Base-by-base conservation (phyloP, 2,329 filamentous ascomycete species). In the Ramularia endophylla region DNA sequence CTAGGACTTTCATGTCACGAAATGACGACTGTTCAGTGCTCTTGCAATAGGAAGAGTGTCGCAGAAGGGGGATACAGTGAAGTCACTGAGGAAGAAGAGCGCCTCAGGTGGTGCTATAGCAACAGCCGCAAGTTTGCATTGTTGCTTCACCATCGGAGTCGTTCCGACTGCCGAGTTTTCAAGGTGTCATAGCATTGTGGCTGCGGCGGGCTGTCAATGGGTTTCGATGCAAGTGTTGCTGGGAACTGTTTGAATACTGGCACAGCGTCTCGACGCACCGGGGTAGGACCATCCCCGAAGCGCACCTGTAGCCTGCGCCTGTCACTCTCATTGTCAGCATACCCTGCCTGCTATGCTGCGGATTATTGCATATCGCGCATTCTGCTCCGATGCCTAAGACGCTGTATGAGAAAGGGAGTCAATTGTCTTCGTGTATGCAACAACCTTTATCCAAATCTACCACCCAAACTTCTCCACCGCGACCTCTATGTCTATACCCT, bases 381-480 rank as follows among this genome's bases (percentile, higher is more conserved):
- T n/a, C n/a, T n/a, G n/a, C n/a, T n/a, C n/a, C n/a, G n/a, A n/a
- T n/a, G n/a, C n/a, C n/a, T n/a, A n/a, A n/a, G n/a, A n/a, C n/a
- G n/a, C n/a, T n/a, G n/a, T n/a, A n/a, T n/a, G n/a, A n/a, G n/a
- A n/a, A n/a, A n/a, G 22, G 6, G 22, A 25, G 22, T 25, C 22
- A 11, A n/a, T 25, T 25, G 22, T 6, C 6, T 25, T 25, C 22
- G 22, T 25, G 22, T 25, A 25, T 25, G 22, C 22, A 25, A 19
- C 2, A 19, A 19, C 15, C 13, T 7, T 12, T 19, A 9, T 20
- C 16, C 17, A 2, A 34, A 13, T 13, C 29, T 19, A 83, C 80
- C 80, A 83, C 1, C 78, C 79, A 67, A 82, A 83, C 55, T 83
- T 83, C 73, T 83, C 80, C 18, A 82, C 73, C 19, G 69, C 65